phyloP scores from a whole-genome alignment of 371 early-diverging fungal species.

The Lichtheimia ramosa region DNA sequence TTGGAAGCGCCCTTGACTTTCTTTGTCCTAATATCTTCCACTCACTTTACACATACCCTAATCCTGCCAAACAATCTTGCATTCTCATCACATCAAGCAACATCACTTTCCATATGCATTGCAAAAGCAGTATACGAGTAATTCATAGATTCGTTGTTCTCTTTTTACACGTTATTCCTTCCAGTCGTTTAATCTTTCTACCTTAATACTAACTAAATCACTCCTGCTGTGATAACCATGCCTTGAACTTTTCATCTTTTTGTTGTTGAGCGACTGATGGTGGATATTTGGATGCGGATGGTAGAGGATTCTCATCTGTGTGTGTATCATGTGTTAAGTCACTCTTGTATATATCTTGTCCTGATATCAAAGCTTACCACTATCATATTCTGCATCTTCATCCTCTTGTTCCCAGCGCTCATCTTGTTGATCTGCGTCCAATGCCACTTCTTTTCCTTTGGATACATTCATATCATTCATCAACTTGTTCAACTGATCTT shows the following conservation, averaged over 20 bases:
- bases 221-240: slow-evolving; percentile 27
- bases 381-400: slow-evolving; percentile 23
- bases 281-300: slow-evolving; percentile 42
- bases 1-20: neutral
- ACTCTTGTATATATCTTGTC: too few species aligned
- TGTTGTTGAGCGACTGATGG: slow-evolving; percentile 35
- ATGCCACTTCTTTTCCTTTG: slow-evolving; percentile 42
- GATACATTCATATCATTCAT: slow-evolving; percentile 65
- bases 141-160: neutral
- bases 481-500: slow-evolving; percentile 56
- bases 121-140: neutral
- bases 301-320: slow-evolving; percentile 31
- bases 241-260: slow-evolving; percentile 37
- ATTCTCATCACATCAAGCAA: too few species aligned
- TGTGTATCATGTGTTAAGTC: too few species aligned
- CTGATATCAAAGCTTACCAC: too few species aligned
- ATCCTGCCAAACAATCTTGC: too few species aligned
- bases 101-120: neutral
- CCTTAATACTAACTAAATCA: neutral
- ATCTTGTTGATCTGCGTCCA: slow-evolving; percentile 35
- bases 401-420: slow-evolving; percentile 37
- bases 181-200: too few species aligned
- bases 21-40: too few species aligned
- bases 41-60: too few species aligned
- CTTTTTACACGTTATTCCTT: too few species aligned